These are phyloP conservation scores for Termitomyces eurrhizus DNA, from an alignment of 768 basidiomycete species.

Conservation along the genomic window DNA sequence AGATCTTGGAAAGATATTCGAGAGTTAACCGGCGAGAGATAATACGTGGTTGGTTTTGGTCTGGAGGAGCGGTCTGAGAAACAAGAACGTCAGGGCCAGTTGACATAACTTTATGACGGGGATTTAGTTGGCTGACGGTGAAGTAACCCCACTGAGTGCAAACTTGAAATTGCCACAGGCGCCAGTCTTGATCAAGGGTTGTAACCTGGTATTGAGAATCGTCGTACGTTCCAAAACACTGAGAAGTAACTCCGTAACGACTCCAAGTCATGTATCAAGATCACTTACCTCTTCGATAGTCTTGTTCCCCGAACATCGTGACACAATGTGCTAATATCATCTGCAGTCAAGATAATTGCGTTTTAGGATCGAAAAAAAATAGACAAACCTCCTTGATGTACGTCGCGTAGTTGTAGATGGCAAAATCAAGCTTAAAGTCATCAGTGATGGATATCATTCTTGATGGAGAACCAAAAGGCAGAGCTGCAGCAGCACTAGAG, in stretches of 20 bases:
- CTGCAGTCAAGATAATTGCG: background rate
- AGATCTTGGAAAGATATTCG: conserved; percentile 68
- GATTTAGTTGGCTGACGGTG: conserved; percentile 41
- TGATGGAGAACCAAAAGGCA: conserved; percentile 46
- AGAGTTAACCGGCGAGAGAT: conserved; percentile 75
- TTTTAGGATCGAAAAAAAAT: background rate
- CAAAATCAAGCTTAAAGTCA: conserved; percentile 49
- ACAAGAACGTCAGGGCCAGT: background rate
- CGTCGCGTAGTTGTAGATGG: conserved; percentile 67
- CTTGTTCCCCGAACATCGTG: conserved; percentile 47
- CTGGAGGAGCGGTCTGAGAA: conserved; percentile 67
- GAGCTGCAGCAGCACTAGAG: conserved; percentile 24
- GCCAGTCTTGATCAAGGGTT: conserved; percentile 71
- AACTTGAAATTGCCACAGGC: conserved; percentile 87
- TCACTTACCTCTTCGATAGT: conserved; percentile 31
- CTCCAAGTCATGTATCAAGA: background rate
- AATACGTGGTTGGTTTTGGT: conserved; percentile 66
- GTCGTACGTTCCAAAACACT: conserved; percentile 89
- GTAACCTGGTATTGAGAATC: conserved; percentile 60
- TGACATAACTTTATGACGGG: background rate
- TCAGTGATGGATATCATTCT: conserved; percentile 44
- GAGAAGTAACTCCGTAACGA: background rate
- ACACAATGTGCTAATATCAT: conserved; percentile 44
- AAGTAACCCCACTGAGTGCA: conserved; percentile 98
- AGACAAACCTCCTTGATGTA: conserved; percentile 69